Evolutionary conservation across 768 basidiomycete genomes (phyloP).

Genomic region (Calocera viscosa): DNA sequence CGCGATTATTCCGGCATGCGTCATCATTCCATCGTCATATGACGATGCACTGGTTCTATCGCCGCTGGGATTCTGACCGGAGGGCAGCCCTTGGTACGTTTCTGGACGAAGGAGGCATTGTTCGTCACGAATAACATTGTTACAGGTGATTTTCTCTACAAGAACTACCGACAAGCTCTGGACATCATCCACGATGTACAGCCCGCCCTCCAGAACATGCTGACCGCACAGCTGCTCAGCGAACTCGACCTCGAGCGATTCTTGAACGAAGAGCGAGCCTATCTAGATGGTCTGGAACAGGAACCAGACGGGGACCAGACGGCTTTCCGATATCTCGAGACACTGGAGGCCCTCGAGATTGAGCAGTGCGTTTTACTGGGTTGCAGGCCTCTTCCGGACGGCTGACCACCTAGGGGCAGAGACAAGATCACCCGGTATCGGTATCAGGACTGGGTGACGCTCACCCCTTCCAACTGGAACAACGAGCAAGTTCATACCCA

Average conservation of each 20-base stretch:
- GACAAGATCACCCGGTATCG: not conserved
- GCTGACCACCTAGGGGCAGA: too few relatives aligned
- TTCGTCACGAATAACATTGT: not conserved
- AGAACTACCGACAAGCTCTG: slow-evolving; percentile 13
- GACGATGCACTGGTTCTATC: slow-evolving; percentile 27
- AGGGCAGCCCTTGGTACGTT: slow-evolving; percentile 23
- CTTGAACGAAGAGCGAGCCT: slow-evolving; percentile 14
- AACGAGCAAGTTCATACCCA: not conserved
- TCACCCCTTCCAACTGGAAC: not conserved
- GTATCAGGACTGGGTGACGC: not conserved
- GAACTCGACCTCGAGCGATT: slow-evolving; percentile 13
- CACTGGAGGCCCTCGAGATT: not conserved
- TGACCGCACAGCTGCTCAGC: not conserved
- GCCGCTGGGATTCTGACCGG: slow-evolving; percentile 29
- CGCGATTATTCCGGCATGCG: slow-evolving; percentile 20
- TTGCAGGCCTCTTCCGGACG: too few relatives aligned
- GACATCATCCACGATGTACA: slow-evolving; percentile 13
- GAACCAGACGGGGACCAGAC: slow-evolving; percentile 14
- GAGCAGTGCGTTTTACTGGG: too few relatives aligned
- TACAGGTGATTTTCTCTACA: not conserved
- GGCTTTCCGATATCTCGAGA: slow-evolving; percentile 15
- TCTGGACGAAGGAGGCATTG: not conserved
- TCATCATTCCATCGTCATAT: slow-evolving; percentile 23
- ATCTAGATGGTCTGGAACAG: slow-evolving; percentile 8
- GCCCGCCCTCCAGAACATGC: not conserved